These are phyloP conservation scores for Rhynchosporium graminicola DNA, from an alignment of 2,329 filamentous ascomycete genomes.

Conservation along the genomic window DNA sequence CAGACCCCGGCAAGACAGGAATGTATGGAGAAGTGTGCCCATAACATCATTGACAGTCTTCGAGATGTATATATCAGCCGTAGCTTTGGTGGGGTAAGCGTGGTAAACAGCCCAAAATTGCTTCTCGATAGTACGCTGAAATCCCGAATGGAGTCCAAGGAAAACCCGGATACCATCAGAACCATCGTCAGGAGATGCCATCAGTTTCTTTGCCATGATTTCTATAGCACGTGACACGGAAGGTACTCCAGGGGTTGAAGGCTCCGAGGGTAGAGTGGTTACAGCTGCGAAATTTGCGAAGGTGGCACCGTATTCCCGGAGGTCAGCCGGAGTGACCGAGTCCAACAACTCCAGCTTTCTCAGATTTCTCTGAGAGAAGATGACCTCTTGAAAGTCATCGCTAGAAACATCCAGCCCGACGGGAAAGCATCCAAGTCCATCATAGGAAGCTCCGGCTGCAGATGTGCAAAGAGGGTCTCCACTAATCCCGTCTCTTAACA, in stretches of 20 bases:
- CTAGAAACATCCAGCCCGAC: slow-evolving; percentile 46
- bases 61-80: slow-evolving; percentile 43
- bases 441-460: slow-evolving; percentile 42
- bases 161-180: slow-evolving; percentile 34
- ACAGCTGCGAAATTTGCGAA: slow-evolving; percentile 18
- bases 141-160: slow-evolving; percentile 45
- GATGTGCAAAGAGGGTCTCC: slow-evolving; percentile 34
- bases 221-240: slow-evolving; percentile 8
- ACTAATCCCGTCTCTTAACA: not conserved
- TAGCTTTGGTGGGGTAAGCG: slow-evolving; percentile 6
- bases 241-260: slow-evolving; percentile 1
- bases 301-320: slow-evolving; percentile 18
- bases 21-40: slow-evolving; percentile 48
- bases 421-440: slow-evolving; percentile 48
- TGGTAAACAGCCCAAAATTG: slow-evolving; percentile 47
- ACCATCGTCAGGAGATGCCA: slow-evolving; percentile 15
- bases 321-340: slow-evolving; percentile 11
- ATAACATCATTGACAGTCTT: slow-evolving; percentile 46
- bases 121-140: slow-evolving; percentile 41
- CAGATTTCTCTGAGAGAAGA: slow-evolving; percentile 47
- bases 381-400: slow-evolving; percentile 47
- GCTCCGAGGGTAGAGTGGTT: not conserved
- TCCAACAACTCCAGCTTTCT: slow-evolving; percentile 44
- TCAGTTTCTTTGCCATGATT: slow-evolving; percentile 16
- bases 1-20: slow-evolving; percentile 45